phyloP scores from a whole-genome alignment of 352 stramenopile species.

The Pythium aquatile region DNA sequence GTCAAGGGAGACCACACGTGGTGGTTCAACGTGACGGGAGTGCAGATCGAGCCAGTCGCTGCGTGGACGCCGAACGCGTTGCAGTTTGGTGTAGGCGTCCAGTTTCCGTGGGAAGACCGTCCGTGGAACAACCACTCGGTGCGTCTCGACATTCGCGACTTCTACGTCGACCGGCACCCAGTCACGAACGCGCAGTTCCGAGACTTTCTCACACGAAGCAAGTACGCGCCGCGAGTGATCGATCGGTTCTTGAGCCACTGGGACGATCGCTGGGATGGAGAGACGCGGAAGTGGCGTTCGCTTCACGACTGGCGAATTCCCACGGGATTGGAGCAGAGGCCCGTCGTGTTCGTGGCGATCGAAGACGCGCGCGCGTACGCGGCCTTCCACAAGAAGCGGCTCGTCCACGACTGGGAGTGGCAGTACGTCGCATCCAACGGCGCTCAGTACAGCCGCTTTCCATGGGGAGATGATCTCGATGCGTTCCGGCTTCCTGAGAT shows the following conservation, averaged over 20 bases:
- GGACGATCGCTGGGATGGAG: slow-evolving; percentile 36
- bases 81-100: slow-evolving; percentile 67
- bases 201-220: slow-evolving; percentile 49
- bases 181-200: slow-evolving; percentile 77
- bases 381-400: slow-evolving; percentile 63
- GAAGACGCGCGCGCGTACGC: slow-evolving; percentile 76
- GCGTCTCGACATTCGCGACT: slow-evolving; percentile 60
- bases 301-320: slow-evolving; percentile 51
- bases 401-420: slow-evolving; percentile 86
- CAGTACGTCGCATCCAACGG: slow-evolving; percentile 84
- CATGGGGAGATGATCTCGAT: slow-evolving; percentile 54
- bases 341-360: slow-evolving; percentile 71
- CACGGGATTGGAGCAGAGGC: slow-evolving; percentile 41
- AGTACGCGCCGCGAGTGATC: slow-evolving; percentile 53
- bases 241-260: slow-evolving; percentile 77
- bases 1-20: slow-evolving; percentile 49
- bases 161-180: slow-evolving; percentile 67
- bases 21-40: slow-evolving; percentile 80
- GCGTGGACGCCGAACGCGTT: slow-evolving; percentile 61
- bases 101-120: slow-evolving; percentile 81
- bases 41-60: slow-evolving; percentile 78
- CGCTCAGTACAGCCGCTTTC: slow-evolving; percentile 49
- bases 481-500: slow-evolving; percentile 25
- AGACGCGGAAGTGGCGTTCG: slow-evolving; percentile 15
- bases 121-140: slow-evolving; percentile 80